Conservation (phyloP, 495 filamentous ascomycete species). For the Penicillium riverlandense region DNA sequence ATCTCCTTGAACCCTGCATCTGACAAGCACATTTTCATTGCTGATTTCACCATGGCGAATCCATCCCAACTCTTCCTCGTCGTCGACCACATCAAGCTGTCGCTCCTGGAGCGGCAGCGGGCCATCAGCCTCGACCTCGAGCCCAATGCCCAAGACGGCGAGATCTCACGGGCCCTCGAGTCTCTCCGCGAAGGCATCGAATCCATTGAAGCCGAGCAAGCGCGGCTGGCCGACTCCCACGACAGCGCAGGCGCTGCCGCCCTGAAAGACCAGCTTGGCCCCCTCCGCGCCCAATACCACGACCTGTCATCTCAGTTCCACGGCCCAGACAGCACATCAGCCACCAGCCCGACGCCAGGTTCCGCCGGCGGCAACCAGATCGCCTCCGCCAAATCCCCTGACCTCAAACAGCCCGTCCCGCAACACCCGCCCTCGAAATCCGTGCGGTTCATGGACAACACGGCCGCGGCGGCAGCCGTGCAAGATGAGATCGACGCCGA, state of each 20-base stretch:
- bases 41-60: slow-evolving; percentile 45
- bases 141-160: slow-evolving; percentile 76
- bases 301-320: slow-evolving; percentile 56
- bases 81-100: slow-evolving; percentile 50
- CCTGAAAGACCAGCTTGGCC: slow-evolving; percentile 63
- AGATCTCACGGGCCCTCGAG: slow-evolving; percentile 83
- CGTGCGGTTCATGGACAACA: slow-evolving; percentile 80
- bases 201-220: slow-evolving; percentile 59
- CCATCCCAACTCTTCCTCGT: slow-evolving; percentile 48
- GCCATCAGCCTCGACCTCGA: slow-evolving; percentile 82
- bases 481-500: slow-evolving; percentile 32
- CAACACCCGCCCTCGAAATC: slow-evolving; percentile 57
- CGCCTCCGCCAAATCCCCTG: slow-evolving; percentile 32
- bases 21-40: neutral
- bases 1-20: too few species aligned
- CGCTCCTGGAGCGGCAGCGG: slow-evolving; percentile 74
- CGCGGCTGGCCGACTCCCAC: slow-evolving; percentile 50
- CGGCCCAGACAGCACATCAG: slow-evolving; percentile 52
- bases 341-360: slow-evolving; percentile 49
- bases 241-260: slow-evolving; percentile 49
- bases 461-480: slow-evolving; percentile 38
- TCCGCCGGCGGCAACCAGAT: neutral
- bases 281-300: slow-evolving; percentile 47
- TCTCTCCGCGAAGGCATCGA: slow-evolving; percentile 79
- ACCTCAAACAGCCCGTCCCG: slow-evolving; percentile 40